Percentiles rank a stretch among this genome's conserved stretches.
Evolutionary conservation across 305 asterid genomes (phyloP).

Genomic region (Plantago rigida): DNA sequence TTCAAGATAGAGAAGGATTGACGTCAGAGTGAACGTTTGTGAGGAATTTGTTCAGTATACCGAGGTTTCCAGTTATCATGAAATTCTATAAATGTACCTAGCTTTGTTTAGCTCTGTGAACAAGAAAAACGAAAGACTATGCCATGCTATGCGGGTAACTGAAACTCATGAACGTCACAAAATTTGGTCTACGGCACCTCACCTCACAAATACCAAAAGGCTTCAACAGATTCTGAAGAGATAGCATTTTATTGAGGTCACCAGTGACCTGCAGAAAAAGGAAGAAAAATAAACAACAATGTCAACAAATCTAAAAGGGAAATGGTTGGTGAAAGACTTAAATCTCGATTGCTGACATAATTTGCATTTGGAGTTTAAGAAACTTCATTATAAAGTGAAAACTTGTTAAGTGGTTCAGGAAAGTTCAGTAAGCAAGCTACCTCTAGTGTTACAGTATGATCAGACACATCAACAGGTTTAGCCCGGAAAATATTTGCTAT

Average conservation of each 20-base stretch:
- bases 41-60: no score
- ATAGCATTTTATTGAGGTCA: slow-evolving; percentile 71
- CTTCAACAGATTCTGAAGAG: slow-evolving; percentile 68
- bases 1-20: no score
- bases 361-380: background rate
- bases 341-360: no score
- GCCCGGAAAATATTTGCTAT: slow-evolving; percentile 82
- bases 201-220: slow-evolving; percentile 96
- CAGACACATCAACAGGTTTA: slow-evolving; percentile 90
- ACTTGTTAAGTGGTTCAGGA: background rate
- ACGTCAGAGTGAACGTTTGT: no score
- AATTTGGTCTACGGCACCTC: slow-evolving; percentile 20
- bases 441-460: slow-evolving; percentile 84
- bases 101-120: background rate
- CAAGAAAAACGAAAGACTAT: background rate
- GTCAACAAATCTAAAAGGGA: background rate
- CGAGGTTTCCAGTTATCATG: no score
- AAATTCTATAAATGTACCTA: no score
- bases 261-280: slow-evolving; percentile 61
- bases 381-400: background rate
- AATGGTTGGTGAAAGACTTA: background rate
- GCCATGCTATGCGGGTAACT: background rate
- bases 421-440: slow-evolving; percentile 24
- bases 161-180: background rate
- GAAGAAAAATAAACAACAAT: slow-evolving; percentile 17